Evolutionary conservation across 345 rosid genomes (phyloP).

Genomic region (Anastatica hierochuntica): DNA sequence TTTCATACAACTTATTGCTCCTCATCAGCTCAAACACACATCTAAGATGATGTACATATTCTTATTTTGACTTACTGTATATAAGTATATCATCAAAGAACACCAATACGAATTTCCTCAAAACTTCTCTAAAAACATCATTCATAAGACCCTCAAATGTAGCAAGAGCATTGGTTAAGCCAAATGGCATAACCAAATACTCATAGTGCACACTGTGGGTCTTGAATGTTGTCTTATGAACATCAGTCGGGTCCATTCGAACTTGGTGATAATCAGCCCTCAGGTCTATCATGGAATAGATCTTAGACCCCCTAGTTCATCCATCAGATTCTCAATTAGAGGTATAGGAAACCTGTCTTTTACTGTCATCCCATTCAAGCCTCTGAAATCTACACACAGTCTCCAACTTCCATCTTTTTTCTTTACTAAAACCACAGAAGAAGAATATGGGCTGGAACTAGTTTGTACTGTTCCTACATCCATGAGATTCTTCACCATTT

Average conservation of each 20-base stretch:
- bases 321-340: not conserved
- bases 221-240: not conserved
- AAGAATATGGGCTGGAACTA: not conserved
- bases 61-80: not conserved
- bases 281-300: not conserved
- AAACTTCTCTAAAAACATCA: too few species aligned
- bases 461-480: not conserved
- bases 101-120: not conserved
- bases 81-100: not conserved
- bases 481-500: not conserved
- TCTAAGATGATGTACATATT: too few species aligned
- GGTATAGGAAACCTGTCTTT: not conserved
- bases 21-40: not conserved
- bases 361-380: not conserved
- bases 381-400: not conserved
- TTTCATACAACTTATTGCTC: not conserved
- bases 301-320: not conserved
- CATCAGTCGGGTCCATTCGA: not conserved
- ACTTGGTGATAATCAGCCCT: not conserved
- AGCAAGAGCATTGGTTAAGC: not conserved
- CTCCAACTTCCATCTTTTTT: not conserved
- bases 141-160: not conserved
- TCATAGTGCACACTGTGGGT: not conserved
- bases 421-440: not conserved
- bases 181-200: not conserved